A percentile compares a stretch with the other conserved stretches of the same genome.
Evolutionary conservation across 2,329 filamentous ascomycete genomes (phyloP).

Genomic region (Sporothrix variecibatus): DNA sequence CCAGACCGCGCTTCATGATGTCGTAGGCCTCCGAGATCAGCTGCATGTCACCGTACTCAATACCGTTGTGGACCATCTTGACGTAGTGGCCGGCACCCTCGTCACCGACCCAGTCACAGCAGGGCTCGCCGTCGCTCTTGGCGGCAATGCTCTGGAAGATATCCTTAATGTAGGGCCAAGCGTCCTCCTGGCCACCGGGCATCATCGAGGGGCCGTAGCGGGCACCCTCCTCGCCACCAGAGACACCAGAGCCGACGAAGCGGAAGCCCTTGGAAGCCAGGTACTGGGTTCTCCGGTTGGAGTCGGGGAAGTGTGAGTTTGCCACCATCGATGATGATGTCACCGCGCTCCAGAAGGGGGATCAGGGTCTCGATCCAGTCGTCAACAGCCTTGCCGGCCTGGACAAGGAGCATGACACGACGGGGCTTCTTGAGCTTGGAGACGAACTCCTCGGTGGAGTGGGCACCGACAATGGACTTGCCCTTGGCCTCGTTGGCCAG

Average conservation of each 20-base stretch:
- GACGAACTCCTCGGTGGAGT: constrained; percentile 92
- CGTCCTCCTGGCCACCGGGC: constrained; percentile 97
- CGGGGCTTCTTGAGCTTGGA: constrained; percentile 96
- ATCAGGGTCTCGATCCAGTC: constrained; percentile 97
- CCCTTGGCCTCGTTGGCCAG: constrained; percentile 89
- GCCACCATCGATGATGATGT: constrained; percentile 99
- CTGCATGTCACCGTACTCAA: constrained; percentile 99
- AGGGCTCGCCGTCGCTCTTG: constrained; percentile 95
- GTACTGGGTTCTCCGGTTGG: constrained; percentile 94
- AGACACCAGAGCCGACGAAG: constrained; percentile 96
- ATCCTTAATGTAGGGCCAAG: constrained; percentile 98
- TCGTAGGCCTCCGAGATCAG: constrained; percentile 99
- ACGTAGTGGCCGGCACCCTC: constrained; percentile 99
- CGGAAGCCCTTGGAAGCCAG: constrained; percentile 82
- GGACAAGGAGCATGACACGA: constrained; percentile 97
- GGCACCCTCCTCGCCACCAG: constrained; percentile 98
- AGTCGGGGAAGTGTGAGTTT: constrained; percentile 99
- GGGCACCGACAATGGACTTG: constrained; percentile 92
- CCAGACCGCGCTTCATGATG: constrained; percentile 98
- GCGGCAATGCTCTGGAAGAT: constrained; percentile 97
- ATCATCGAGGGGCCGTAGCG: constrained; percentile 96
- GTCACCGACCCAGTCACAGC: constrained; percentile 99
- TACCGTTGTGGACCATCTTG: constrained; percentile 99
- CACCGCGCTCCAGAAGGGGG: constrained; percentile 77
- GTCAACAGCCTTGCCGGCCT: constrained; percentile 96